Evolutionary conservation across 1,284 basidiomycete species (phyloP).

Genomic region (Papiliotrema terrestris): DNA sequence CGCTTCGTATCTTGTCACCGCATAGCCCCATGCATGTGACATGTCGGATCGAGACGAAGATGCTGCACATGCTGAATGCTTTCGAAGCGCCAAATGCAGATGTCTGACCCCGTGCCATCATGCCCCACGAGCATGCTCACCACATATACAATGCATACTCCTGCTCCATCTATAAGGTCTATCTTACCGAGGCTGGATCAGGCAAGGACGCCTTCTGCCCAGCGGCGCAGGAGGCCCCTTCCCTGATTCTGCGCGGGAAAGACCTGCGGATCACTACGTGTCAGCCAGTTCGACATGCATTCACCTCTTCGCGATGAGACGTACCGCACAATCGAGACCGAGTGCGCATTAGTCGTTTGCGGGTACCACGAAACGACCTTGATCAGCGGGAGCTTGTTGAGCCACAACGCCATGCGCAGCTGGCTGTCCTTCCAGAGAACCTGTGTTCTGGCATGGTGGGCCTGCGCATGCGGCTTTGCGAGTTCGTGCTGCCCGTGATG

Average conservation of each 20-base stretch:
- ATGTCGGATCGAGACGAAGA: neutral
- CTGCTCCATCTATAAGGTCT: neutral
- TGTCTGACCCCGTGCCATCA: too few species aligned
- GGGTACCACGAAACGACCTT: slow-evolving; percentile 44
- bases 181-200: neutral
- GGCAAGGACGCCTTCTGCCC: slow-evolving; percentile 22
- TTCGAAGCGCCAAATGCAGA: too few species aligned
- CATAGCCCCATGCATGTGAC: neutral
- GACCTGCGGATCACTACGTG: slow-evolving; percentile 26
- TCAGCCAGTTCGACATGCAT: neutral
- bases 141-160: neutral
- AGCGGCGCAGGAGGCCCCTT: slow-evolving; percentile 35
- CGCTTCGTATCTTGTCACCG: neutral
- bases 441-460: slow-evolving; percentile 18
- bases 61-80: too few species aligned
- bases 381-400: slow-evolving; percentile 30
- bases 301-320: slow-evolving; percentile 2
- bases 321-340: slow-evolving; percentile 41
- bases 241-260: slow-evolving; percentile 40
- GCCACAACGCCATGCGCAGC: slow-evolving; percentile 35
- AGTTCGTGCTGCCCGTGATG: neutral
- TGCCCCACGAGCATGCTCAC: neutral
- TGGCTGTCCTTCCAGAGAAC: slow-evolving; percentile 32
- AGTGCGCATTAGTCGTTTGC: slow-evolving; percentile 39
- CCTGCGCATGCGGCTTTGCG: neutral